Evolutionary conservation across 2,329 filamentous ascomycete species (phyloP).

Genomic region (Cryoendolithus antarcticus): DNA sequence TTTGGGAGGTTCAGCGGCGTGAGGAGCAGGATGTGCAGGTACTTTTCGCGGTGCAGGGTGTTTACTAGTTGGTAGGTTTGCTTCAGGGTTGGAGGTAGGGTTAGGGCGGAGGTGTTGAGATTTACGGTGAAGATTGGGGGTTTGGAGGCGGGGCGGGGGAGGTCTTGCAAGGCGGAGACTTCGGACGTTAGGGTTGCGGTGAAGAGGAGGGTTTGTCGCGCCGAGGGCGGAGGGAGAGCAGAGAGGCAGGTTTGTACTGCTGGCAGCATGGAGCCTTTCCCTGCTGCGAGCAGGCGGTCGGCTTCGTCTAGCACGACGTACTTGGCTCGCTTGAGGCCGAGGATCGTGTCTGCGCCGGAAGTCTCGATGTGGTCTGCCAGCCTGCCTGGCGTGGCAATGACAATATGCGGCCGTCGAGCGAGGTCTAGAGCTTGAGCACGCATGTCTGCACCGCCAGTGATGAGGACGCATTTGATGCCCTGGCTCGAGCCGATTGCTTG

Average conservation of each 20-base stretch:
- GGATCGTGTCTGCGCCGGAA: constrained; percentile 82
- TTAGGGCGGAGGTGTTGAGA: constrained; percentile 58
- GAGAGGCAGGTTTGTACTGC: constrained; percentile 83
- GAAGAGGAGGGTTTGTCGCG: constrained; percentile 89
- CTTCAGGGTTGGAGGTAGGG: constrained; percentile 66
- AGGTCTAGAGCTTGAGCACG: constrained; percentile 76
- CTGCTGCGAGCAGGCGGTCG: constrained; percentile 68
- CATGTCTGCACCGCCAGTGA: constrained; percentile 92
- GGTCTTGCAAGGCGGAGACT: constrained; percentile 69
- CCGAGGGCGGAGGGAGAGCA: constrained; percentile 60
- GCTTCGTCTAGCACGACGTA: constrained; percentile 94
- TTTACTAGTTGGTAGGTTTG: constrained; percentile 83
- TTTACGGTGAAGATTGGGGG: constrained; percentile 81
- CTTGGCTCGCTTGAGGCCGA: constrained; percentile 63
- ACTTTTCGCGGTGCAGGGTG: constrained; percentile 87
- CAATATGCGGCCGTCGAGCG: constrained; percentile 69
- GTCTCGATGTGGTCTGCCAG: constrained; percentile 86
- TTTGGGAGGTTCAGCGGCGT: constrained; percentile 65
- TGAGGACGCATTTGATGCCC: constrained; percentile 73
- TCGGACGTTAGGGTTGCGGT: constrained; percentile 92
- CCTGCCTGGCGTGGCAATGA: constrained; percentile 87
- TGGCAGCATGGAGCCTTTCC: constrained; percentile 78
- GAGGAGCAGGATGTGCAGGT: constrained; percentile 75
- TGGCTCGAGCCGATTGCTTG: constrained; percentile 83
- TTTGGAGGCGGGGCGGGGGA: constrained; percentile 52